Evolutionary conservation across 306 rosid genomes (phyloP).

Genomic region (Geum urbanum): DNA sequence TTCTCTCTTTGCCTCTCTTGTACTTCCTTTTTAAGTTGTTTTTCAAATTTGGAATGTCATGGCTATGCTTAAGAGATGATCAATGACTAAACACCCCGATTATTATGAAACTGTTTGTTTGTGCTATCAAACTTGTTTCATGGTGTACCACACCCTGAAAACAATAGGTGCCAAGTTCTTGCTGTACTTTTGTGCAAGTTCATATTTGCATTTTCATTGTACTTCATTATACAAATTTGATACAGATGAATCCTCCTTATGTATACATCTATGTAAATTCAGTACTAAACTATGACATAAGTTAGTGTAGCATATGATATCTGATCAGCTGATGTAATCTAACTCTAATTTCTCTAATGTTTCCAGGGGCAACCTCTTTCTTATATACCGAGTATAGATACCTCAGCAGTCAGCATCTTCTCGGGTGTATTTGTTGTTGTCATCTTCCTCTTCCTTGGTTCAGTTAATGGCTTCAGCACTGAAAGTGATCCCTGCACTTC

Average conservation of each 20-base stretch:
- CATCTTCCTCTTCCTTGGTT: conserved; percentile 61
- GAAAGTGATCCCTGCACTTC: conserved; percentile 62
- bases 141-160: not conserved
- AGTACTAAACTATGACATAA: not conserved
- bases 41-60: not conserved
- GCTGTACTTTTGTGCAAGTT: conserved; percentile 5
- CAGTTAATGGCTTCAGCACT: conserved; percentile 65
- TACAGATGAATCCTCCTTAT: no score
- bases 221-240: no score
- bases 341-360: conserved; percentile 17
- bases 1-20: conserved; percentile 7
- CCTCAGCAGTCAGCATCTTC: conserved; percentile 53
- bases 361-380: conserved; percentile 64
- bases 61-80: not conserved
- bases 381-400: conserved; percentile 56
- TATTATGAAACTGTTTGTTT: not conserved
- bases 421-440: conserved; percentile 47
- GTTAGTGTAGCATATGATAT: not conserved
- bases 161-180: not conserved
- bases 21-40: not conserved
- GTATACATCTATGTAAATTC: no score
- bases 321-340: conserved; percentile 1
- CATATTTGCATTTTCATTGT: not conserved
- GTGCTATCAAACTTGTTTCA: not conserved
- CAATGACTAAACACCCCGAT: not conserved